phyloP scores from a whole-genome alignment of 163 green algal genomes.

The Chlamydomonas reinhardtii region DNA sequence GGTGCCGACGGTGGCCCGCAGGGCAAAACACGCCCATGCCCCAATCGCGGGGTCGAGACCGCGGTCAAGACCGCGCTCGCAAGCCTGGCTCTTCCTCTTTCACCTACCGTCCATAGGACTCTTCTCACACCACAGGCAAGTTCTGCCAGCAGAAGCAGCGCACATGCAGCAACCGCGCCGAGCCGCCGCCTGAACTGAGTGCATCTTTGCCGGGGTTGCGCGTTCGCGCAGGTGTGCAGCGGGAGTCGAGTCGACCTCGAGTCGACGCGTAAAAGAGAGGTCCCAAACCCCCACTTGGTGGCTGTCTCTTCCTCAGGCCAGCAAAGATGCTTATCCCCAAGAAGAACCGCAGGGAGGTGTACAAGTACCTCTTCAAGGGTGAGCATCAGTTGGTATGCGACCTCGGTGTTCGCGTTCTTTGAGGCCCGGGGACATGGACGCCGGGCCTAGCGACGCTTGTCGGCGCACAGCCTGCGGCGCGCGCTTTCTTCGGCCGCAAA shows the following conservation, averaged over 20 bases:
- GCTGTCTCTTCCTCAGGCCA: conserved; percentile 49
- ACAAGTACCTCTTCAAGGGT: conserved; percentile 99
- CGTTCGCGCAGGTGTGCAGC: conserved; percentile 47
- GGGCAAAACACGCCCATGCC: too few relatives aligned
- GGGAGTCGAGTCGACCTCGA: conserved; percentile 87
- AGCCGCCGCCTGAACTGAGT: too few relatives aligned
- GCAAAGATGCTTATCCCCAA: conserved; percentile 98
- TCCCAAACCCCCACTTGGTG: conserved; percentile 53
- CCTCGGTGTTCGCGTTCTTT: not conserved
- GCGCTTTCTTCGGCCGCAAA: too few relatives aligned
- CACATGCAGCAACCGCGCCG: too few relatives aligned
- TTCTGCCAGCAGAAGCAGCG: not conserved
- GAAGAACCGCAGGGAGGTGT: conserved; percentile 98
- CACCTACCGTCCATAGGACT: conserved; percentile 30
- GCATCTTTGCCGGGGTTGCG: not conserved
- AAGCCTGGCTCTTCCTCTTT: conserved; percentile 4
- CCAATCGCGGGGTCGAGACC: too few relatives aligned
- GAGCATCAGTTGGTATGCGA: not conserved
- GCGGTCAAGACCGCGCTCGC: not conserved
- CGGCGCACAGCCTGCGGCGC: too few relatives aligned
- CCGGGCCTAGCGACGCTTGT: too few relatives aligned
- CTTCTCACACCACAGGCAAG: conserved; percentile 52
- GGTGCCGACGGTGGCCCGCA: too few relatives aligned
- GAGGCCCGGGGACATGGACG: too few relatives aligned
- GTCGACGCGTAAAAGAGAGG: conserved; percentile 81